Percentiles rank a stretch among this genome's conserved stretches.
Evolutionary conservation across 176 grass and related monocot genomes (phyloP).

Genomic region (Oryza brachyantha): DNA sequence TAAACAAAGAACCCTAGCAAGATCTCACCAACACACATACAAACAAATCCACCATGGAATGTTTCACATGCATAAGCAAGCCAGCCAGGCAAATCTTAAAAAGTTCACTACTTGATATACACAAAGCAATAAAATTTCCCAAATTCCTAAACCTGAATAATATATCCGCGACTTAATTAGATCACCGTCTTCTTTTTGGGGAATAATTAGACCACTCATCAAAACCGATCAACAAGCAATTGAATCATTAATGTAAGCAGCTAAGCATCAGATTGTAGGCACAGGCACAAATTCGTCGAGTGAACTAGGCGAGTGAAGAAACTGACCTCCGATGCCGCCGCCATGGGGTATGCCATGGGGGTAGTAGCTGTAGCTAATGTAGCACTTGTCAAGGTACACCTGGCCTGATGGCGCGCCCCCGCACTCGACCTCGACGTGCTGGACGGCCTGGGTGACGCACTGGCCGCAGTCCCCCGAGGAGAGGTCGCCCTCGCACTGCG

Average conservation of each 20-base stretch:
- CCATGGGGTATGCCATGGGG: slow-evolving; percentile 62
- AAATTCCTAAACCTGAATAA: background rate
- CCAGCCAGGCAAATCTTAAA: background rate
- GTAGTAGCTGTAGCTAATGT: slow-evolving; percentile 97
- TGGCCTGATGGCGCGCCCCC: slow-evolving; percentile 83
- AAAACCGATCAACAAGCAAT: background rate
- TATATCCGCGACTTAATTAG: background rate
- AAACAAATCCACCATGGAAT: slow-evolving; percentile 37
- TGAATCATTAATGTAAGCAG: background rate
- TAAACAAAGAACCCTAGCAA: slow-evolving; percentile 28
- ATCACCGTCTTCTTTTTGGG: background rate
- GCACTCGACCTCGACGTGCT: slow-evolving; percentile 92
- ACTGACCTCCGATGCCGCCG: slow-evolving; percentile 41
- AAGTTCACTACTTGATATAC: background rate
- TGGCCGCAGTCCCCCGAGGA: slow-evolving; percentile 65
- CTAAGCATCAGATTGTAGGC: background rate
- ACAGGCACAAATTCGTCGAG: background rate
- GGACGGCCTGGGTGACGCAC: slow-evolving; percentile 83
- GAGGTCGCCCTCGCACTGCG: slow-evolving; percentile 96
- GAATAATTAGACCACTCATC: background rate
- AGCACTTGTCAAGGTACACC: slow-evolving; percentile 98
- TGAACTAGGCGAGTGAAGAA: background rate
- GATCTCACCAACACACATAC: slow-evolving; percentile 39
- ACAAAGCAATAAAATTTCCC: background rate
- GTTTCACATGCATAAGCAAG: slow-evolving; percentile 14